Evolutionary conservation across 352 stramenopile species (phyloP), one percentile per base, ranked within the genome.

Genomic region (Thraustochytrium sp.): DNA sequence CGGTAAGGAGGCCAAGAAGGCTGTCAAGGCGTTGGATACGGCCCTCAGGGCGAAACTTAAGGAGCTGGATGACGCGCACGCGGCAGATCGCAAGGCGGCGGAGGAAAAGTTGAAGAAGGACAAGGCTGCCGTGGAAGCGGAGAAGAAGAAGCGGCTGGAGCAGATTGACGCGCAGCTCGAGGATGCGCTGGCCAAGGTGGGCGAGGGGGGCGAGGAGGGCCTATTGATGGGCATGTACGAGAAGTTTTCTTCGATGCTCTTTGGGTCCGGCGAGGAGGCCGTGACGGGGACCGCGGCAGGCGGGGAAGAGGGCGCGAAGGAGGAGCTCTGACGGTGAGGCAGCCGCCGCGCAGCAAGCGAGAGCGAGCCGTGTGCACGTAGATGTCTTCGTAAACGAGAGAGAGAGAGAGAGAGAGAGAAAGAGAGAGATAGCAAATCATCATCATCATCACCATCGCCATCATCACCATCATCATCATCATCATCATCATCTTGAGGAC

Each of bases 1-100:
- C 16, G 21, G 26, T 31, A 80, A 80, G 38, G 68, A 80, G 51
- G 53, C 40, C 16, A 80, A 80, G 31, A 80, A 80, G 68, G 31
- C 31, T 4, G n/a, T 51, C 42, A 80, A 80, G 51, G 44, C 44
- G 0, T 26, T 80, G 5, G 68, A 80, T 26, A 31, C 68, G 26
- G 34, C 76, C 26, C 23, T 49, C 21, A 80, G 63, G 42, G 13
- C 16, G 8, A 61, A 64, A n/a, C 49, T 80, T n/a, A 44, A 42
- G 34, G 68, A 38, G 5, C 31, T 64, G 2, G 68, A 80, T 0
- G 68, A 80, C 8, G 4, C 42, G 49, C 53, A 75, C 31, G 13
- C 26, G 2, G 34, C 3, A n/a, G 68, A 80, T 2, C 48, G 53
- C 48, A 18, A 63, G 31, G 51, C 18, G 8, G 40, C 40, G 0